phyloP scores from a whole-genome alignment of 2,329 filamentous ascomycete genomes.

The Ambrosiella xylebori region DNA sequence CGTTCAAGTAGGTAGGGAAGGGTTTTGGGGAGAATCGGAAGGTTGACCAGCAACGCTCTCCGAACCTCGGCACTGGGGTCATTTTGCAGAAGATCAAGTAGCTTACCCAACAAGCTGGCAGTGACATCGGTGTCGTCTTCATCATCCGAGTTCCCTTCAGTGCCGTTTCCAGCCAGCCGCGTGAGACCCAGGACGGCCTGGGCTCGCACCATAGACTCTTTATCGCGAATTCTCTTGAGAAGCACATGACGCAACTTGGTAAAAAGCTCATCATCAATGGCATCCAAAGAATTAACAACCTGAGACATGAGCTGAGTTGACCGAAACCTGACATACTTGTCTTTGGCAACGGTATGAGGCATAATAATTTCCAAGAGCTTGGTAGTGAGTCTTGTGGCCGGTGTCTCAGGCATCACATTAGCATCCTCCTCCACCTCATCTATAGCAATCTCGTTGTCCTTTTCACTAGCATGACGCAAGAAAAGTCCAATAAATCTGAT shows the following conservation, averaged over 20 bases:
- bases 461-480: conserved; percentile 52
- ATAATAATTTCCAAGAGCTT: conserved; percentile 57
- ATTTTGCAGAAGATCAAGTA: conserved; percentile 78
- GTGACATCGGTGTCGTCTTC: conserved; percentile 48
- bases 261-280: conserved; percentile 84
- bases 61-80: conserved; percentile 89
- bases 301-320: conserved; percentile 81
- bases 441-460: conserved; percentile 51
- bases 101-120: conserved; percentile 59
- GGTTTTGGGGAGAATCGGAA: conserved; percentile 70
- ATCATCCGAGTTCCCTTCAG: conserved; percentile 51
- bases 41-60: conserved; percentile 69
- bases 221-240: conserved; percentile 76
- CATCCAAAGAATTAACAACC: conserved; percentile 80
- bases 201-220: conserved; percentile 78
- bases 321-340: conserved; percentile 81
- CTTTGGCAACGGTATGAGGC: conserved; percentile 66
- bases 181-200: conserved; percentile 87
- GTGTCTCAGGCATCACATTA: conserved; percentile 61
- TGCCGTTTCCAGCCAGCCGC: conserved; percentile 62
- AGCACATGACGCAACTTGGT: conserved; percentile 63
- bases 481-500: conserved; percentile 81
- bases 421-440: conserved; percentile 49
- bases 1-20: conserved; percentile 79
- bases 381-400: conserved; percentile 61